phyloP scores from a whole-genome alignment of 2,329 filamentous ascomycete species.

The Ophiostoma ips region DNA sequence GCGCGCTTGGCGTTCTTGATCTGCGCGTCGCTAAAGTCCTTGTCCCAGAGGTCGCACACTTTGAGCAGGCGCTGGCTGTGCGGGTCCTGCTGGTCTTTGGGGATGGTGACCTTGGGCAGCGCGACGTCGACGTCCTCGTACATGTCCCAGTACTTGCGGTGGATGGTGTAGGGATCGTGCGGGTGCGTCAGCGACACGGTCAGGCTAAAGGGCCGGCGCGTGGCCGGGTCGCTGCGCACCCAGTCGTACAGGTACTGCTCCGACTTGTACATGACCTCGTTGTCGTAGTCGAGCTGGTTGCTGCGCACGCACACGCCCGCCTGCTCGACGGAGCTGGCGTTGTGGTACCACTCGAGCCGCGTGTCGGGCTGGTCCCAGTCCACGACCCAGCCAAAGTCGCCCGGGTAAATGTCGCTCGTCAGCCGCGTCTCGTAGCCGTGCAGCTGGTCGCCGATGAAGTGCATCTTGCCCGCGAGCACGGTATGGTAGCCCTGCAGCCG shows the following conservation, averaged over 20 bases:
- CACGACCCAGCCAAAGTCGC: slow-evolving; percentile 86
- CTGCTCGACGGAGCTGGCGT: slow-evolving; percentile 84
- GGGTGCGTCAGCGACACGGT: slow-evolving; percentile 85
- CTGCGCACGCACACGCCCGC: slow-evolving; percentile 78
- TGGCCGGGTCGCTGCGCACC: slow-evolving; percentile 60
- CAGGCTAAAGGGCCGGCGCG: slow-evolving; percentile 68
- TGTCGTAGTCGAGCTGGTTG: slow-evolving; percentile 92
- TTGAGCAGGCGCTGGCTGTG: slow-evolving; percentile 79
- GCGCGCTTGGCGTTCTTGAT: slow-evolving; percentile 74
- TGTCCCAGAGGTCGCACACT: slow-evolving; percentile 75
- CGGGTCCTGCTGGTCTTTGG: slow-evolving; percentile 68
- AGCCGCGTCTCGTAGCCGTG: slow-evolving; percentile 87
- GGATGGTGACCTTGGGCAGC: slow-evolving; percentile 63
- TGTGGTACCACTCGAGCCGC: slow-evolving; percentile 90
- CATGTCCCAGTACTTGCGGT: slow-evolving; percentile 82
- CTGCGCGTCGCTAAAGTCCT: slow-evolving; percentile 71
- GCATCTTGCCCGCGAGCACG: slow-evolving; percentile 88
- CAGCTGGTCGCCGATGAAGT: slow-evolving; percentile 88
- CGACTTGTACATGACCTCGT: slow-evolving; percentile 88
- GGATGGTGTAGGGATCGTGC: slow-evolving; percentile 90
- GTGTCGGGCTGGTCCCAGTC: slow-evolving; percentile 87
- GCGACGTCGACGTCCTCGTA: slow-evolving; percentile 84
- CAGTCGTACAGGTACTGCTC: slow-evolving; percentile 85
- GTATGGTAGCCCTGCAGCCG: slow-evolving; percentile 79
- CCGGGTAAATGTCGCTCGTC: slow-evolving; percentile 92